Percentiles rank a stretch among this genome's conserved stretches.
Conservation (phyloP, 2,329 filamentous ascomycete genomes). For the Penicillium nordicum region DNA sequence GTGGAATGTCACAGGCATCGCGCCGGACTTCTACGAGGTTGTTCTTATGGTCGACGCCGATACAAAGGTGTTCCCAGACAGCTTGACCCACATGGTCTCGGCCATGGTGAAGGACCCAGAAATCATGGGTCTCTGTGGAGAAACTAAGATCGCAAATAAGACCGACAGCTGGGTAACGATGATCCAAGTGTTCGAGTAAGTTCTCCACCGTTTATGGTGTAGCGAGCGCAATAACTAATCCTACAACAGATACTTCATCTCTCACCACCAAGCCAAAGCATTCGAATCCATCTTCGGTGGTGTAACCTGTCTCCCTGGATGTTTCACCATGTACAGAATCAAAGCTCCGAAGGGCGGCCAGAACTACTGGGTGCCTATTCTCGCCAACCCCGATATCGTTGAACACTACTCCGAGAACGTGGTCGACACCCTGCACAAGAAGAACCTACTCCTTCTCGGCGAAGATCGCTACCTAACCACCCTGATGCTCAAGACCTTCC, state of each 20-base stretch:
- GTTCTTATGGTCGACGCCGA: conserved; percentile 99
- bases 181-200: conserved; percentile 93
- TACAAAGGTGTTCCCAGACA: conserved; percentile 98
- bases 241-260: conserved; percentile 77
- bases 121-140: conserved; percentile 97
- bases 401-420: conserved; percentile 99
- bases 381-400: conserved; percentile 96
- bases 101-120: conserved; percentile 99
- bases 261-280: conserved; percentile 91
- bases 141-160: conserved; percentile 99
- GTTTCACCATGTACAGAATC: conserved; percentile 99
- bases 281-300: conserved; percentile 98
- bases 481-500: conserved; percentile 97
- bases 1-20: conserved; percentile 98
- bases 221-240: conserved; percentile 6
- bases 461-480: conserved; percentile 96
- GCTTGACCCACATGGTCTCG: conserved; percentile 96
- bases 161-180: conserved; percentile 90
- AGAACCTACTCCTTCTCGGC: conserved; percentile 86
- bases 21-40: conserved; percentile 95
- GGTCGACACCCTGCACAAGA: conserved; percentile 96
- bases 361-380: conserved; percentile 99
- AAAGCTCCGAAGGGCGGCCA: conserved; percentile 97
- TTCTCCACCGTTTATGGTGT: conserved; percentile 10
- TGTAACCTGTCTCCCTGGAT: conserved; percentile 96